These are phyloP conservation scores for Alternaria triticimaculans DNA, from an alignment of 2,329 filamentous ascomycete genomes.

Conservation along the genomic window DNA sequence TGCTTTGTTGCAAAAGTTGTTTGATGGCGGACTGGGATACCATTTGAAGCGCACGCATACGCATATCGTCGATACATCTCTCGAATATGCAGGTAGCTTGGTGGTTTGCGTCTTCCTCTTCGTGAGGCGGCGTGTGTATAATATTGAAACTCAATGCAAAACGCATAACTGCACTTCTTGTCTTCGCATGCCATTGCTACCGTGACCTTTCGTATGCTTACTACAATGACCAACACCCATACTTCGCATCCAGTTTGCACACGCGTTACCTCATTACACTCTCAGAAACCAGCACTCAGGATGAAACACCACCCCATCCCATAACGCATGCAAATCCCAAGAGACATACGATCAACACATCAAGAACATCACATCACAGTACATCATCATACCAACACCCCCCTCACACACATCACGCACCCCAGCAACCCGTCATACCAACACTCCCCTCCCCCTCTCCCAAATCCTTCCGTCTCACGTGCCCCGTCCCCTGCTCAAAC, in stretches of 20 bases:
- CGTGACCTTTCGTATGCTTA: neutral
- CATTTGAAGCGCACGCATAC: neutral
- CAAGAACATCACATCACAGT: neutral
- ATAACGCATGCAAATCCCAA: neutral
- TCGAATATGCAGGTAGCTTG: neutral
- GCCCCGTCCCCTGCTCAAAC: neutral
- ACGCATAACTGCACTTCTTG: neutral
- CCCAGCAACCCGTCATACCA: neutral
- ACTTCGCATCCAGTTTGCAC: neutral
- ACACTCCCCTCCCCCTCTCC: neutral
- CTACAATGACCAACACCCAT: neutral
- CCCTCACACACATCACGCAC: neutral
- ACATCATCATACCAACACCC: neutral
- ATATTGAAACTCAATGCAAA: neutral
- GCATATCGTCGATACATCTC: neutral
- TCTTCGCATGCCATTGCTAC: neutral
- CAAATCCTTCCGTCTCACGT: neutral
- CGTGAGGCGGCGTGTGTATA: neutral
- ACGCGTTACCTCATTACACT: neutral
- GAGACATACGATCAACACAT: neutral
- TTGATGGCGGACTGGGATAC: neutral
- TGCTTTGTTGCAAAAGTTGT: slow-evolving; percentile 3
- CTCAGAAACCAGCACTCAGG: neutral
- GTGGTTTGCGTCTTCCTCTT: neutral
- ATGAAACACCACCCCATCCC: neutral